Evolutionary conservation across 2,329 filamentous ascomycete species (phyloP), one percentile per base, ranked within the genome.

Genomic region (Aspergillus puulaauensis): DNA sequence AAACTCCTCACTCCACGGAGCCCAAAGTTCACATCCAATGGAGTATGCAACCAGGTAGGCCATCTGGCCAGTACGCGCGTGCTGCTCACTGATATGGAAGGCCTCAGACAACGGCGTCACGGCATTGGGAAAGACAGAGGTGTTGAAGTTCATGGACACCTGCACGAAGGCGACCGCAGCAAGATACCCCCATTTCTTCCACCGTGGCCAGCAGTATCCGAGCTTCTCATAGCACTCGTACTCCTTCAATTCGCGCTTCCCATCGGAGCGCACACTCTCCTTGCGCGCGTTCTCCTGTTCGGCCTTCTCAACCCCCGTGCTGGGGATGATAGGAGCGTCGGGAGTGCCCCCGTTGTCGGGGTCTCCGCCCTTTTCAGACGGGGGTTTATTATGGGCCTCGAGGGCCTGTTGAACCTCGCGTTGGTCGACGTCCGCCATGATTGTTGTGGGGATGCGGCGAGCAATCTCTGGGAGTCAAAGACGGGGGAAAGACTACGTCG

Each of bases 21-120:
- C 90, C 90, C 90, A 95, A 0, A 93, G 81, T 72, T 95, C 90
- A 71, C 91, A 95, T n/a, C 91, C 90, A 70, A 95, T 92, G 39
- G 90, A 90, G 70, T 96, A 95, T 2, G 86, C 74, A 50, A 95
- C 82, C 35, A 95, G 76, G 75, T 93, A 95, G 61, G 91, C 83
- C 75, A 89, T 87, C 60, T 90, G 88, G 66, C 90, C 90, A 51
- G 85, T 82, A 58, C 89, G 83, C 4, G 87, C 89, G 2, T 83
- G 84, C 71, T 91, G 88, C 9, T 79, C 77, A 61, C 86, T 88
- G 61, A 93, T 86, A 44, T 77, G 61, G 64, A 90, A 95, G 59
- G 90, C 80, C 17, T 86, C 76, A 0, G 82, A 76, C 51, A 91
- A 86, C 17, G 86, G 86, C 0, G 73, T 70, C 17, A 90, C 78